Evolutionary conservation across 805 yeast genomes (phyloP), one percentile per base, ranked within the genome.

Genomic region (Kazachstania taianensis): DNA sequence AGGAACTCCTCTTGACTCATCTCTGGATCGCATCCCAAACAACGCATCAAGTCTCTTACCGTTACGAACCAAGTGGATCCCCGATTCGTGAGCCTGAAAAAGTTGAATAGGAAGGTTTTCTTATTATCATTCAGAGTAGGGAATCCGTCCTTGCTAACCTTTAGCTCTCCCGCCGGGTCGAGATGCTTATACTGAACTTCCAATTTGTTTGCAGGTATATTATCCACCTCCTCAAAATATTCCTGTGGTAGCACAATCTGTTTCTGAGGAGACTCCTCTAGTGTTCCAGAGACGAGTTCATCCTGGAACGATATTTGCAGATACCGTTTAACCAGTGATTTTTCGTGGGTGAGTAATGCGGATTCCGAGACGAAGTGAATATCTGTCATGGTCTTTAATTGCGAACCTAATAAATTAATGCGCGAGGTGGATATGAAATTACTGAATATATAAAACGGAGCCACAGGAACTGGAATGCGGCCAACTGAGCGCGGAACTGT

Each of bases 111-210:
- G 39, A 53, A 71, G 32, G 57, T 54, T 26, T 72, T 54, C 5
- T 61, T 67, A 17, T 61, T 67, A 5, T 22, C 32, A 12, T 47
- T 31, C 14, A 23, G 23, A 5, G 23, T 13, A 9, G 68, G 41
- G 29, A 46, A 44, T 0, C 75, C 75, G 35, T 57, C 55, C 8
- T 44, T 43, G 6, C 63, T 52, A 3, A 72, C 52, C 38, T 72
- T 70, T 17, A 47, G 39, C 36, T 72, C 76, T 15, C 77, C 77
- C 15, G 46, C 46, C n/a, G 55, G 50, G 41, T 71, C 75, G n/a
- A 36, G 46, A 15, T 39, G 39, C n/a, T 33, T 32, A 43, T 49
- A 40, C 4, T 38, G 41, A 27, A 46, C 52, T 8, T 44, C 46
- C 13, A 40, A 8, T 5, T 27, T 28, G 20, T 27, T 33, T 33